Evolutionary conservation across 1,284 basidiomycete genomes (phyloP), one percentile per base, ranked within the genome.

Genomic region (Cryptococcus sp.): DNA sequence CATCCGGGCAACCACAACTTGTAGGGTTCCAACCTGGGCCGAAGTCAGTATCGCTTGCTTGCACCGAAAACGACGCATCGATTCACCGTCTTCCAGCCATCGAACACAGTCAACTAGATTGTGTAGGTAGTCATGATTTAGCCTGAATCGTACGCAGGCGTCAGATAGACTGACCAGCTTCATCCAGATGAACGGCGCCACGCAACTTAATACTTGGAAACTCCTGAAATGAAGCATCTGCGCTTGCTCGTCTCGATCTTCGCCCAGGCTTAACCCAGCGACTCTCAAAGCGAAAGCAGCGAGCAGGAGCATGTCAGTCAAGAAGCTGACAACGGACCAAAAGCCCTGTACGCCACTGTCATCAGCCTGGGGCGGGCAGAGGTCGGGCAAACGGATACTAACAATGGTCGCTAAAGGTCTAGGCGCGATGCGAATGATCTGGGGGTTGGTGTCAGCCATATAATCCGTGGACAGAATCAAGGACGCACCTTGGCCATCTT

Each of bases 171-270:
- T 88, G 26, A 93, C 80, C 19, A 93, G 78, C 70, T 89, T 91
- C 84, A 91, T 90, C 90, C 91, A 94, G 50, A 93, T 88, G 43
- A 93, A 82, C 0, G 91, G 92, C 1, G 90, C 85, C 5, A 88
- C 91, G 72, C 88, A 91, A 79, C 89, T 90, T 37, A 95, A 78
- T 20, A 91, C 83, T 72, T 93, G 91, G 79, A 94, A 95, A 73
- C 90, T 92, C 58, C 77, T 81, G n/a, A 89, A 74, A 51, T 86
- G 85, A 81, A 77, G 45, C 58, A 73, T 20, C 71, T 79, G 57
- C 16, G 73, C 66, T 29, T 68, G 50, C 3, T 72, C 61, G 1
- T 71, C 59, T 16, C 73, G 61, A 74, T 79, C 69, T n/a, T 81
- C 80, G 3, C 75, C 81, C 16, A 77, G 63, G 5, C 67, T 72